Evolutionary conservation across 805 yeast species (phyloP).

Genomic region (Dipodascus geniculatus): DNA sequence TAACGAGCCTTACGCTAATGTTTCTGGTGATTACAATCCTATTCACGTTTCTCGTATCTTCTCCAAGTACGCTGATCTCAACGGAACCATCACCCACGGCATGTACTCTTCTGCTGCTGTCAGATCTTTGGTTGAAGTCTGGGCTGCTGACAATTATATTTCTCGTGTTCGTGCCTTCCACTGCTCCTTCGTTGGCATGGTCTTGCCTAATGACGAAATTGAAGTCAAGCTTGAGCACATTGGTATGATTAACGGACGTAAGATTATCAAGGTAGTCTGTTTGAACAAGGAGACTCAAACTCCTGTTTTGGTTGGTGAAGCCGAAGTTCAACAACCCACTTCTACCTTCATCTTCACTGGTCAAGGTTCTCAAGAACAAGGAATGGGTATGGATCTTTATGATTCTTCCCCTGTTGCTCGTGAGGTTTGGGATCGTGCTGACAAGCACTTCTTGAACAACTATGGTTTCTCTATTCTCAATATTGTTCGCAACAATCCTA

Average conservation of each 20-base stretch:
- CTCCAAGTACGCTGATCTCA: slow-evolving; percentile 83
- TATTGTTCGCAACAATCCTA: slow-evolving; percentile 92
- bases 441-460: slow-evolving; percentile 77
- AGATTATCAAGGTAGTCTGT: slow-evolving; percentile 86
- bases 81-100: slow-evolving; percentile 98
- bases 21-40: slow-evolving; percentile 97
- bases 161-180: slow-evolving; percentile 90
- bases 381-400: slow-evolving; percentile 99
- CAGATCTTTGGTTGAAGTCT: slow-evolving; percentile 88
- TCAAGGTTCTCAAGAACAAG: slow-evolving; percentile 99
- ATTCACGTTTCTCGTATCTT: slow-evolving; percentile 94
- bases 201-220: slow-evolving; percentile 85
- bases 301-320: slow-evolving; percentile 81
- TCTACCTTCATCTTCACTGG: slow-evolving; percentile 97
- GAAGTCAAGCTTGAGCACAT: slow-evolving; percentile 83
- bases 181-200: slow-evolving; percentile 93
- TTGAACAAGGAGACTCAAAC: slow-evolving; percentile 69
- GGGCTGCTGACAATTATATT: slow-evolving; percentile 97
- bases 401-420: slow-evolving; percentile 83
- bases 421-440: slow-evolving; percentile 97
- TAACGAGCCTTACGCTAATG: slow-evolving; percentile 92
- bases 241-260: slow-evolving; percentile 99
- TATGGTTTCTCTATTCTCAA: slow-evolving; percentile 96
- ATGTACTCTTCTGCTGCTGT: slow-evolving; percentile 97
- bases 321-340: slow-evolving; percentile 97